Evolutionary conservation across 139 green algal genomes (phyloP).

Genomic region (Tetradesmus obliquus): DNA sequence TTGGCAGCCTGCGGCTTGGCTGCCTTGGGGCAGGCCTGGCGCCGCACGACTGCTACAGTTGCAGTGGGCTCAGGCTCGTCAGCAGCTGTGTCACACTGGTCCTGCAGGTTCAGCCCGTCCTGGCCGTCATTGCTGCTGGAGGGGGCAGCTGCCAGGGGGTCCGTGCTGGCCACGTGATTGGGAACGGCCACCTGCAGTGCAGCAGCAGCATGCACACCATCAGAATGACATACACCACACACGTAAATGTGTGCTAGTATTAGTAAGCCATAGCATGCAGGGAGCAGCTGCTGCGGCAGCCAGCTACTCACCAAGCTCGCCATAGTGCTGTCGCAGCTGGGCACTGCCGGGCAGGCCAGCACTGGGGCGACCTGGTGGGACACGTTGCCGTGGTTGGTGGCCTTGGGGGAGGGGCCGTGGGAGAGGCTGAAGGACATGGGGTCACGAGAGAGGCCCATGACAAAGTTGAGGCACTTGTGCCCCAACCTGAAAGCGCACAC

Average conservation of each 20-base stretch:
- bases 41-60: neutral
- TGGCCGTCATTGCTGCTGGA: neutral
- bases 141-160: neutral
- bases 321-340: neutral
- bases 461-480: neutral
- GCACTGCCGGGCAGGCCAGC: neutral
- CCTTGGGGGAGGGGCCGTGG: neutral
- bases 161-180: too few relatives aligned
- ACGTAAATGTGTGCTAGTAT: neutral
- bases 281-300: neutral
- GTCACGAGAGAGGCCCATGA: neutral
- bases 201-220: neutral
- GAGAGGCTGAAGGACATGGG: neutral
- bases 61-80: too few relatives aligned
- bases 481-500: neutral
- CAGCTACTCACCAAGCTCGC: neutral
- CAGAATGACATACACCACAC: too few relatives aligned
- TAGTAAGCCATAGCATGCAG: neutral
- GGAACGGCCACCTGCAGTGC: neutral
- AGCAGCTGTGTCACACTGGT: too few relatives aligned
- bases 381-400: neutral
- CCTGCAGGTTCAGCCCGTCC: too few relatives aligned
- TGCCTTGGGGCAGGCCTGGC: neutral
- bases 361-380: too few relatives aligned
- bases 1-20: neutral